A percentile compares a stretch with the other conserved stretches of the same genome.
Conservation (phyloP, 805 yeast genomes). For the Candida pseudoglaebosa region DNA sequence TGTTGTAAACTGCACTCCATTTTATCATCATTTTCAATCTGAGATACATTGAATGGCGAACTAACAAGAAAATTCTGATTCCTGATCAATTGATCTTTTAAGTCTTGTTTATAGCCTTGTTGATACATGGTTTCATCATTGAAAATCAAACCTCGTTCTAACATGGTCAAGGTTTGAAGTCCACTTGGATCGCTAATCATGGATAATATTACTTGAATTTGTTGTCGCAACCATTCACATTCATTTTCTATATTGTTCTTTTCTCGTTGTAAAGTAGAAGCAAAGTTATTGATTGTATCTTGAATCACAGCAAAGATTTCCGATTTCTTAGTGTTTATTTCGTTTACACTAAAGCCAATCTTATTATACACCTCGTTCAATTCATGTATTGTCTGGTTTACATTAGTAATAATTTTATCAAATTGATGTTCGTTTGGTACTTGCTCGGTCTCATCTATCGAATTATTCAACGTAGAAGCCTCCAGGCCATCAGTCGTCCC, state of each 20-base stretch:
- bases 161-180: conserved; percentile 15
- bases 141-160: conserved; percentile 31
- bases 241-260: conserved; percentile 36
- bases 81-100: conserved; percentile 15
- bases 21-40: conserved; percentile 14
- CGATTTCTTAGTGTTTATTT: conserved; percentile 46
- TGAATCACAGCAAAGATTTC: conserved; percentile 48
- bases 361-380: conserved; percentile 45
- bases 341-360: conserved; percentile 53
- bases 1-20: conserved; percentile 16
- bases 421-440: conserved; percentile 16
- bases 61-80: conserved; percentile 20
- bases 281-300: conserved; percentile 42
- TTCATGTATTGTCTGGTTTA: conserved; percentile 35
- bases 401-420: conserved; percentile 29
- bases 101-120: conserved; percentile 28
- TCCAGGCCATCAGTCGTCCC: background rate
- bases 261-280: conserved; percentile 29
- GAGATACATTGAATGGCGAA: conserved; percentile 26
- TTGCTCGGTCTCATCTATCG: background rate
- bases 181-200: conserved; percentile 37
- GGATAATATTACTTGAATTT: conserved; percentile 35
- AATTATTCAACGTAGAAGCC: background rate
- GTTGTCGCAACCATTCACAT: conserved; percentile 44
- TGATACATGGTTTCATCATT: conserved; percentile 21